These are phyloP conservation scores for Lyophyllum atratum DNA, from an alignment of 768 basidiomycete genomes.

Conservation along the genomic window DNA sequence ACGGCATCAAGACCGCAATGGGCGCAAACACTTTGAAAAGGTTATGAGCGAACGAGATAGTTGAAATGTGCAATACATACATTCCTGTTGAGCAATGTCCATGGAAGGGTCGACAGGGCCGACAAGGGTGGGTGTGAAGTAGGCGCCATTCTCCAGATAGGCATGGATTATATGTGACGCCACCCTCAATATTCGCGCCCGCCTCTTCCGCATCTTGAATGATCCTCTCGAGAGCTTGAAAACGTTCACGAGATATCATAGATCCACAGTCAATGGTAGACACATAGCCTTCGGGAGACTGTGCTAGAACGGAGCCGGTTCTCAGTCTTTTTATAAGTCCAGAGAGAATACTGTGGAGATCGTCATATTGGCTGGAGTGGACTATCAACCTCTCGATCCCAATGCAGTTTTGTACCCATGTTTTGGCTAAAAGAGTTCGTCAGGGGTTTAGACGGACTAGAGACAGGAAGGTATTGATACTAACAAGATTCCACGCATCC, in stretches of 20 bases:
- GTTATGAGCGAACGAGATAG: background rate
- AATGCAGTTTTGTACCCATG: conserved; percentile 94
- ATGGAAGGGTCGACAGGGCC: conserved; percentile 72
- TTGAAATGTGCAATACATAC: conserved; percentile 44
- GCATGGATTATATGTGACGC: conserved; percentile 64
- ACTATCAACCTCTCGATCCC: conserved; percentile 94
- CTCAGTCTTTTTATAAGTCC: conserved; percentile 72
- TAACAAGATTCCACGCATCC: conserved; percentile 92
- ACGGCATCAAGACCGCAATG: conserved; percentile 83
- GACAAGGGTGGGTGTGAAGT: conserved; percentile 87
- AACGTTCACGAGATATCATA: conserved; percentile 79
- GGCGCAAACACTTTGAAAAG: conserved; percentile 81
- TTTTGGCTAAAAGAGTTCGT: conserved; percentile 64
- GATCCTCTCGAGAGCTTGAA: conserved; percentile 68
- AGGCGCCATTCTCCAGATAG: conserved; percentile 71
- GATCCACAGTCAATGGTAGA: conserved; percentile 81
- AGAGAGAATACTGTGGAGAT: conserved; percentile 64
- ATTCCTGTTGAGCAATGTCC: conserved; percentile 79
- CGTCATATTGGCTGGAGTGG: conserved; percentile 74
- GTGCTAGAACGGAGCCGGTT: conserved; percentile 73
- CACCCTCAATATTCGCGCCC: conserved; percentile 72
- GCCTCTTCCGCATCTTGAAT: conserved; percentile 65
- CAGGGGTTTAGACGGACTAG: background rate
- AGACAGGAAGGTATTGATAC: conserved; percentile 28
- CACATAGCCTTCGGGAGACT: conserved; percentile 67